phyloP scores from a whole-genome alignment of 2,329 filamentous ascomycete genomes.

The Fusarium nurragi region DNA sequence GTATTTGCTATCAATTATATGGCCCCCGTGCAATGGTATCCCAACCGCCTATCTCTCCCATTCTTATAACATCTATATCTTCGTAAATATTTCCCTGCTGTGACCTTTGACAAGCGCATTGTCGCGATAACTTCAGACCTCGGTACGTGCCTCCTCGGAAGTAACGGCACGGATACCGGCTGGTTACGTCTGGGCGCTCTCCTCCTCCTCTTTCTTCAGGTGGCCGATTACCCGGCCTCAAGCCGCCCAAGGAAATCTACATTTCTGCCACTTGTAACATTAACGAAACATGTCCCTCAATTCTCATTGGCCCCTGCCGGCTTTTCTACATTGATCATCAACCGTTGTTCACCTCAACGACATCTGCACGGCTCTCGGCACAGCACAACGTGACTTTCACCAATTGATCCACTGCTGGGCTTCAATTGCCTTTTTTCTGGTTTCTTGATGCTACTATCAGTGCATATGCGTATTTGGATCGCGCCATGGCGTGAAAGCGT shows the following conservation, averaged over 20 bases:
- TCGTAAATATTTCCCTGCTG: neutral
- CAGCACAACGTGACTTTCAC: neutral
- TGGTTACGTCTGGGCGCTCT: constrained; percentile 39
- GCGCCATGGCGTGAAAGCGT: neutral
- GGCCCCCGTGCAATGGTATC: neutral
- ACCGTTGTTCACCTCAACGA: neutral
- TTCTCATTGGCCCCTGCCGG: constrained; percentile 1
- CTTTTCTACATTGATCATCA: constrained; percentile 1
- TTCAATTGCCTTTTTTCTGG: neutral
- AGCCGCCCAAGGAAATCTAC: constrained; percentile 14
- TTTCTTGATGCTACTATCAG: no score
- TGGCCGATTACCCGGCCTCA: constrained; percentile 24
- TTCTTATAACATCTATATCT: neutral
- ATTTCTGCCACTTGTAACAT: constrained; percentile 16
- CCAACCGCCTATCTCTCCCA: neutral
- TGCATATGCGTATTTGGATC: no score
- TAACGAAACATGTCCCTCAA: constrained; percentile 11
- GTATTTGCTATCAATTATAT: neutral
- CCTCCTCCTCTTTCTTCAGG: constrained; percentile 16
- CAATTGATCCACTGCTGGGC: neutral
- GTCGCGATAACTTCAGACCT: neutral
- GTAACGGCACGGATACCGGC: constrained; percentile 43
- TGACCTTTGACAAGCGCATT: neutral
- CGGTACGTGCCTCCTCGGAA: constrained; percentile 38
- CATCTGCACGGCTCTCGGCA: neutral